A percentile compares a stretch with the other conserved stretches of the same genome.
Evolutionary conservation across 352 stramenopile species (phyloP).

Genomic region (Globisporangium splendens): DNA sequence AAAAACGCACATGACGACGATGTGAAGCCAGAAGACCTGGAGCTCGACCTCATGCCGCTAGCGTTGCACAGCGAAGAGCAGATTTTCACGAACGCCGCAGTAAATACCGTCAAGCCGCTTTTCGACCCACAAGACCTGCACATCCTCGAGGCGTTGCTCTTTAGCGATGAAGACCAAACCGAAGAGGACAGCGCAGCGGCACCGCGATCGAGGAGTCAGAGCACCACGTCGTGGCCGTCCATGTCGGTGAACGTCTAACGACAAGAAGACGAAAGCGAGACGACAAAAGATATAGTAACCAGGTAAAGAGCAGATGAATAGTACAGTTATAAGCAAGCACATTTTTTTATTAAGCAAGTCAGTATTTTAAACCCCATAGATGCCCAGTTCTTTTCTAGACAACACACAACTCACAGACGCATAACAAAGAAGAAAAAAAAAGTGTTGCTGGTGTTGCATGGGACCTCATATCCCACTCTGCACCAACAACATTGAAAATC

Average conservation of each 20-base stretch:
- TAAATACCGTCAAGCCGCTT: conserved; percentile 16
- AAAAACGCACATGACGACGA: conserved; percentile 2
- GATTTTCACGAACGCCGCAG: conserved; percentile 3
- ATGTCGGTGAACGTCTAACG: background rate
- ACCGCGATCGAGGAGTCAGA: conserved; percentile 1
- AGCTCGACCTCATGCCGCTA: conserved; percentile 22
- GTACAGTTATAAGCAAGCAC: background rate
- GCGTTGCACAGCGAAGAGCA: conserved; percentile 25
- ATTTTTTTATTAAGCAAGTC: conserved; percentile 3
- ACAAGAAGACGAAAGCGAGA: background rate
- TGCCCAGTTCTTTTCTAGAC: background rate
- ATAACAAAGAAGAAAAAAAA: background rate
- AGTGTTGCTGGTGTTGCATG: background rate
- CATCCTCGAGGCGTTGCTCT: conserved; percentile 52
- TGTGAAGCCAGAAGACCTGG: conserved; percentile 14
- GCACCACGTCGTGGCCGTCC: conserved; percentile 3
- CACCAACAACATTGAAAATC: background rate
- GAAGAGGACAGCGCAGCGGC: conserved; percentile 14
- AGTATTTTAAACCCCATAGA: background rate
- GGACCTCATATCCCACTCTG: background rate
- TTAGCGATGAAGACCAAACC: conserved; percentile 48
- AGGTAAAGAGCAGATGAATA: too few relatives aligned
- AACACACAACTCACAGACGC: background rate
- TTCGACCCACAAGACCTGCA: conserved; percentile 46
- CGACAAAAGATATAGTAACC: background rate